Base-by-base conservation (phyloP, 768 basidiomycete genomes). In the Xanthoconium purpureum region DNA sequence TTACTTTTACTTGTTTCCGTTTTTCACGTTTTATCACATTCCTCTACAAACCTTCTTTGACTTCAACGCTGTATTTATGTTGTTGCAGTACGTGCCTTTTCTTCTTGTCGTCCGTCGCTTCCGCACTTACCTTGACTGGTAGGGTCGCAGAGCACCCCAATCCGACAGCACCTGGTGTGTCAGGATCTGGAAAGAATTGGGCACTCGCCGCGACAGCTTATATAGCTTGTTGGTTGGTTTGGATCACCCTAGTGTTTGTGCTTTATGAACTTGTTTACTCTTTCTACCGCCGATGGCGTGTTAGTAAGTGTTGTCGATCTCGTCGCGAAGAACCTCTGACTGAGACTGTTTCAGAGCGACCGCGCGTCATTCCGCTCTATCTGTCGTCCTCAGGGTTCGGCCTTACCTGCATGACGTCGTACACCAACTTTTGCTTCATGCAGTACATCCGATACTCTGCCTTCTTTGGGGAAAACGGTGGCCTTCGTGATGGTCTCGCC, bases 31-130 rank as follows among this genome's bases (percentile, higher is more conserved):
- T 68, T 84, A 82, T 18, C 87, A 91, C 66, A 73, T 91, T 39
- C 83, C 84, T 28, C 68, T 90, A 10, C 91, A 94, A 70, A 84
- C 87, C 1, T 94, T 88, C 67, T 85, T 95, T 69, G 94, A 96
- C 67, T 92, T 94, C 71, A 94, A 94, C 70, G 84, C 87, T 63
- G 84, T 88, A 61, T 95, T 85, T 74, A 84, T 93, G 62, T 70
- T 94, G 63, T 68, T 93, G 40, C 84, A 92, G 91, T 94, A 66
- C 75, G 92, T 86, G 14, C 54, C 39, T 38, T 44, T 52, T 54
- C 37, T 49, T 44, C 36, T 36, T 42, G 35, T 24, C 38, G 24
- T 36, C 15, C 38, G 10, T 55, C 43, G 17, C 36, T 62, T 49
- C 24, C 10, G 10, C 56, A 39, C 60, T 68, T n/a, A 68, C 53